Conservation (phyloP, 352 stramenopile genomes). For the Pythium volutum region DNA sequence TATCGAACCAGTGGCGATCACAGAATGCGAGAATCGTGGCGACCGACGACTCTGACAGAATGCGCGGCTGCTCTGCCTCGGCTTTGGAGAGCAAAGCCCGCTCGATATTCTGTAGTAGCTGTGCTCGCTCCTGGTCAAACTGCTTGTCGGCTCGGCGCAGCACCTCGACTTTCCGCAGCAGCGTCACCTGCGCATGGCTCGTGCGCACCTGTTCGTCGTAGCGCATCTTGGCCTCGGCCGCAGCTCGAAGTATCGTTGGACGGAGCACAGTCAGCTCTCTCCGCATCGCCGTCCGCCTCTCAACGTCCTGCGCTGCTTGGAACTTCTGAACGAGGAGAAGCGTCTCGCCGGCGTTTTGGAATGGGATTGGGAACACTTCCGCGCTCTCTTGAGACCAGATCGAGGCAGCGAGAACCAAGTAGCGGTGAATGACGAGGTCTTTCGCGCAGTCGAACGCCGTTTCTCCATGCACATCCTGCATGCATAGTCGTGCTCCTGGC, state of each 20-base stretch:
- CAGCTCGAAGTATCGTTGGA: slow-evolving; percentile 35
- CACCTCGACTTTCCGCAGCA: slow-evolving; percentile 35
- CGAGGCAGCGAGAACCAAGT: slow-evolving; percentile 31
- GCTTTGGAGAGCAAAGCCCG: slow-evolving; percentile 32
- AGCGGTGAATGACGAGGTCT: slow-evolving; percentile 28
- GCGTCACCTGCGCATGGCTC: slow-evolving; percentile 37
- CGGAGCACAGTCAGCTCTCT: slow-evolving; percentile 33
- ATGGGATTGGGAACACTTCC: slow-evolving; percentile 44
- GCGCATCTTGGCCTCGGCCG: slow-evolving; percentile 48
- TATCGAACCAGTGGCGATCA: slow-evolving; percentile 55
- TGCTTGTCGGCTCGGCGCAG: slow-evolving; percentile 33
- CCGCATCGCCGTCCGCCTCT: slow-evolving; percentile 18
- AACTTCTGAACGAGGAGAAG: slow-evolving; percentile 41
- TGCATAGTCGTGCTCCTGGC: slow-evolving; percentile 40
- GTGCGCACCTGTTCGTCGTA: slow-evolving; percentile 38
- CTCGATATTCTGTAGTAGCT: slow-evolving; percentile 31
- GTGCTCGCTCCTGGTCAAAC: slow-evolving; percentile 33
- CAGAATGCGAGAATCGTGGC: slow-evolving; percentile 51
- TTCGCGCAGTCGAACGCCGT: slow-evolving; percentile 44
- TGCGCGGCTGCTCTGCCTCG: slow-evolving; percentile 24
- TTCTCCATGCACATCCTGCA: slow-evolving; percentile 44
- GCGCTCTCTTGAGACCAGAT: slow-evolving; percentile 15
- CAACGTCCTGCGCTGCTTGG: slow-evolving; percentile 26
- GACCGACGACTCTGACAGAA: slow-evolving; percentile 32
- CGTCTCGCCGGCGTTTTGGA: slow-evolving; percentile 33